A percentile compares a stretch with the other conserved stretches of the same genome.
Conservation (phyloP, 495 filamentous ascomycete genomes). For the Penicillium macrosclerotiorum region DNA sequence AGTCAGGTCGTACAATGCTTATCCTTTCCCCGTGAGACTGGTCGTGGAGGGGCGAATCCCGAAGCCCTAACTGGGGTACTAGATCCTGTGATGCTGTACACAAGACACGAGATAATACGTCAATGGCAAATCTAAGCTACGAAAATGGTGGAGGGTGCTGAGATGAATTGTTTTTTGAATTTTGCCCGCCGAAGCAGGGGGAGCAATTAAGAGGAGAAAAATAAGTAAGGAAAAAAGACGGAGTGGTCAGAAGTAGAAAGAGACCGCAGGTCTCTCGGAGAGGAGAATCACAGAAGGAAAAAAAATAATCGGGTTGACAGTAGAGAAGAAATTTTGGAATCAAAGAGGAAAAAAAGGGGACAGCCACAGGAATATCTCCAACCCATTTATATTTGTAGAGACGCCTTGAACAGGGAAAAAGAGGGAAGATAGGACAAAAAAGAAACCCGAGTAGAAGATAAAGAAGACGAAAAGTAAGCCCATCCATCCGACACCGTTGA, state of each 20-base stretch:
- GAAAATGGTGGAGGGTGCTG: not conserved
- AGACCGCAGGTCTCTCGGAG: constrained; percentile 27
- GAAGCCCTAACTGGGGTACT: too few relatives aligned
- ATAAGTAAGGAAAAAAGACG: constrained; percentile 13
- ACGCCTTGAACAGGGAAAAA: constrained; percentile 32
- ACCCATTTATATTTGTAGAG: constrained; percentile 35
- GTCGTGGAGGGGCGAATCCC: too few relatives aligned
- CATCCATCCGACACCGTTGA: constrained; percentile 31
- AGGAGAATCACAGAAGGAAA: constrained; percentile 17
- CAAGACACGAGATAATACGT: too few relatives aligned
- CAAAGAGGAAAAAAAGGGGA: constrained; percentile 15
- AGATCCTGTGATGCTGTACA: too few relatives aligned
- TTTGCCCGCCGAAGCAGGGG: constrained; percentile 13
- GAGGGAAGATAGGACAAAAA: too few relatives aligned
- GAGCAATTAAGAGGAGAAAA: constrained; percentile 18
- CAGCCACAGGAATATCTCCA: constrained; percentile 22
- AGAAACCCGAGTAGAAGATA: constrained; percentile 10
- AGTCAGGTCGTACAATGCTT: too few relatives aligned
- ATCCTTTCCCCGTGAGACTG: too few relatives aligned
- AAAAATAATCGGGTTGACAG: constrained; percentile 19
- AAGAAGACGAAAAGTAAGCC: constrained; percentile 19
- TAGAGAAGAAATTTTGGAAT: constrained; percentile 8
- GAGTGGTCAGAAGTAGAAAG: constrained; percentile 11
- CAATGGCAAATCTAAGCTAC: too few relatives aligned
- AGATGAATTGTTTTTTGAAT: constrained; percentile 9